Evolutionary conservation across 306 rosid genomes (phyloP).

Genomic region (Echinosophora koreensis): DNA sequence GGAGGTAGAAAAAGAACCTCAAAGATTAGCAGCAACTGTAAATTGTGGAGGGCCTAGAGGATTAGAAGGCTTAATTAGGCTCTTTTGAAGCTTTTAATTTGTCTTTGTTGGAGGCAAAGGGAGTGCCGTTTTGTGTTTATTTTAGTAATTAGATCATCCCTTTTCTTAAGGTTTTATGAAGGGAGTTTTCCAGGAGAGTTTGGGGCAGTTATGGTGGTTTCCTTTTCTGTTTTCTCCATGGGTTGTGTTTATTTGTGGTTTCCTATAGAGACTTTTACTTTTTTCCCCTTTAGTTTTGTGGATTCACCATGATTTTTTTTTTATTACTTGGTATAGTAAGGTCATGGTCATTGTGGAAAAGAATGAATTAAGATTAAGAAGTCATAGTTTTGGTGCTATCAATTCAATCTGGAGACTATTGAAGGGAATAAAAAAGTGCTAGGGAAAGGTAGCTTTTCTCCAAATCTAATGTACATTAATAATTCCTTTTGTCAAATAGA

Average conservation of each 20-base stretch:
- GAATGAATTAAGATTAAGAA: conserved; percentile 31
- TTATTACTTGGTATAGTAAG: conserved; percentile 9
- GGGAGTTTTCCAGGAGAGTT: conserved; percentile 9
- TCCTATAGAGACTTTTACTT: conserved; percentile 7
- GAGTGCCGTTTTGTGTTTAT: not conserved
- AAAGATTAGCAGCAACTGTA: conserved; percentile 9
- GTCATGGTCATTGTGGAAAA: conserved; percentile 12
- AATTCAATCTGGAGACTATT: conserved; percentile 19
- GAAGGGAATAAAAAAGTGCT: conserved; percentile 7
- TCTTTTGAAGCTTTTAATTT: not conserved
- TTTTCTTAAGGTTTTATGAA: not conserved
- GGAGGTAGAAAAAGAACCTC: not conserved
- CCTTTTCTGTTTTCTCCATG: not conserved
- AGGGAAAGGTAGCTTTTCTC: conserved; percentile 16
- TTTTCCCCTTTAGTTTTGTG: not conserved
- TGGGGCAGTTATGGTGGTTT: conserved; percentile 5
- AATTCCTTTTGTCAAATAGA: conserved; percentile 19
- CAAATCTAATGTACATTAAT: not conserved
- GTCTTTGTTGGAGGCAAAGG: not conserved
- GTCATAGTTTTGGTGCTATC: conserved; percentile 6
- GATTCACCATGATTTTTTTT: not conserved
- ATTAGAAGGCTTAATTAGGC: conserved; percentile 1
- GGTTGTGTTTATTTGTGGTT: conserved; percentile 15
- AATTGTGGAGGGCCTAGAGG: not conserved
- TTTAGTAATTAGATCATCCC: not conserved